phyloP scores from a whole-genome alignment of 352 stramenopile genomes.

The Globisporangium cederbergense region DNA sequence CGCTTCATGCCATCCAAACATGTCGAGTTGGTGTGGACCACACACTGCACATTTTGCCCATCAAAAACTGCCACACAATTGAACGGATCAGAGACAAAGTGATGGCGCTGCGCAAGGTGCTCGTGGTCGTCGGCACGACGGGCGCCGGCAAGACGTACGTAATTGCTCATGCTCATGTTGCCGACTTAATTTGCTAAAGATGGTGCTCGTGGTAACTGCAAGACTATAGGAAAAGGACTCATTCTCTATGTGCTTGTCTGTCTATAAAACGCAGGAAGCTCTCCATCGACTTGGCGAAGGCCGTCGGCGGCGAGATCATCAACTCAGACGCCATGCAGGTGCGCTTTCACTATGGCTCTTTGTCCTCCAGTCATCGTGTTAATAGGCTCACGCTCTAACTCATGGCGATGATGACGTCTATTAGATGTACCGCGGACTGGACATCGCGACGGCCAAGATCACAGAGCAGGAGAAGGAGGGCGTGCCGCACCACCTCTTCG shows the following conservation, averaged over 20 bases:
- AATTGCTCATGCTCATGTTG: no score
- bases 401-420: neutral
- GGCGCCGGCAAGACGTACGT: constrained; percentile 81
- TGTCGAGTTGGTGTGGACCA: constrained; percentile 22
- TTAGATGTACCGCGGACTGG: constrained; percentile 85
- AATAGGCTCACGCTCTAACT: neutral
- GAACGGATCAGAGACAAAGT: neutral
- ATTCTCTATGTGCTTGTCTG: no score
- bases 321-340: constrained; percentile 92
- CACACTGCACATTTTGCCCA: constrained; percentile 16
- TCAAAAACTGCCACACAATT: constrained; percentile 13
- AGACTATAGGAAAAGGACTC: no score
- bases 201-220: no score
- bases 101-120: constrained; percentile 65
- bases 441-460: constrained; percentile 89
- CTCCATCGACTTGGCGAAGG: constrained; percentile 88
- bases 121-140: constrained; percentile 90
- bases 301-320: constrained; percentile 86
- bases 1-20: constrained; percentile 16
- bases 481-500: constrained; percentile 88
- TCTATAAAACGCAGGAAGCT: constrained; percentile 46
- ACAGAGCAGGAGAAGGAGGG: constrained; percentile 83
- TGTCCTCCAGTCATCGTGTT: neutral
- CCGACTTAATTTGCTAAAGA: no score
- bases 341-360: neutral